Conservation (phyloP, 1,139 yeast genomes). For the Kodamaea ohmeri region DNA sequence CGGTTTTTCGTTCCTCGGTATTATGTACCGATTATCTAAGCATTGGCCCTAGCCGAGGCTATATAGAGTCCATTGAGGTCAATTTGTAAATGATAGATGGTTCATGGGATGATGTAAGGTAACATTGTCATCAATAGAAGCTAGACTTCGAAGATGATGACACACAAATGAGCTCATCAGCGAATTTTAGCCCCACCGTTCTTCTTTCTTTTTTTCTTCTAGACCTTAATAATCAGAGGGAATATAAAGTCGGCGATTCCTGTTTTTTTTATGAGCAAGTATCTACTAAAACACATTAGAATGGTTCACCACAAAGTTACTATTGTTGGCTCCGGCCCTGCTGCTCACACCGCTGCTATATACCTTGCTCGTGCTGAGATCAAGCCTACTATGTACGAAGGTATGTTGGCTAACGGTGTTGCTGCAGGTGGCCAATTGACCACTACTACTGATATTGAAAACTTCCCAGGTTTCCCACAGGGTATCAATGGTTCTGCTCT, state of each 20-base stretch:
- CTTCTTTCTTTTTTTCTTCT: slow-evolving; percentile 4
- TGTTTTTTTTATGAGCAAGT: slow-evolving; percentile 8
- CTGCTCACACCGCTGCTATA: slow-evolving; percentile 98
- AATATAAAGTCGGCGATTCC: slow-evolving; percentile 2
- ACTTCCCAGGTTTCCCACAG: slow-evolving; percentile 97
- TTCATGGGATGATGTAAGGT: no score
- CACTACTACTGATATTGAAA: slow-evolving; percentile 95
- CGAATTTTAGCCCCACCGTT: background rate
- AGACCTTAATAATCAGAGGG: slow-evolving; percentile 12
- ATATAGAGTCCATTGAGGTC: no score
- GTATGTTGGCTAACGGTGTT: slow-evolving; percentile 94
- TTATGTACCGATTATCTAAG: no score
- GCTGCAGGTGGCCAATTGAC: slow-evolving; percentile 99
- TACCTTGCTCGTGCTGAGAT: slow-evolving; percentile 95
- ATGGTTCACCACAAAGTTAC: slow-evolving; percentile 89
- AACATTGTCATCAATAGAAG: no score
- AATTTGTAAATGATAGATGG: no score
- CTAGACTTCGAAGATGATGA: no score
- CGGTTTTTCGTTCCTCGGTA: no score
- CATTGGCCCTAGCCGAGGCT: no score
- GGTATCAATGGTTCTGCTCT: slow-evolving; percentile 86
- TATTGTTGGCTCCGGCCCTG: slow-evolving; percentile 97
- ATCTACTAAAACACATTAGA: slow-evolving; percentile 24
- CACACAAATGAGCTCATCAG: no score
- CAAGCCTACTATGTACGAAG: slow-evolving; percentile 91